Base-by-base conservation (phyloP, 2,329 filamentous ascomycete genomes). In the Aspergillus luchuensis region DNA sequence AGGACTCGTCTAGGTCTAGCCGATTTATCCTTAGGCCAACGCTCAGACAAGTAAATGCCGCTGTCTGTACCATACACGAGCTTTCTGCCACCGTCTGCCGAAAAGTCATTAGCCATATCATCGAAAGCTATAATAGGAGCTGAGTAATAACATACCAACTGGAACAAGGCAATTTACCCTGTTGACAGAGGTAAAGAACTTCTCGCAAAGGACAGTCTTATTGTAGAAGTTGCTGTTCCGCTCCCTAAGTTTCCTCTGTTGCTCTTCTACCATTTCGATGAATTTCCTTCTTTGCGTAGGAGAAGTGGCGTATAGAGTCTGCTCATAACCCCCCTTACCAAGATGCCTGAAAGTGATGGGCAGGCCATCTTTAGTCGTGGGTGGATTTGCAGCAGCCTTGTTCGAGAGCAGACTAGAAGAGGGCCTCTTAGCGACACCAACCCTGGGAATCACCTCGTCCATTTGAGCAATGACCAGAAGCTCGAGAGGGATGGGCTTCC, bases 281-380 rank as follows among this genome's bases (percentile, higher is more conserved):
- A 95, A 99, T 78, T 98, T 99, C 75, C 94, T 91, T 60, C 95
- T 86, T 25, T 92, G 91, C 8, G 91, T 90, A 68, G 91, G 89
- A 61, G 91, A 96, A 8, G 89, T 88, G 50, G 92, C 94, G 76
- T 90, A 98, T 4, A 99, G 83, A 3, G 93, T 95, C 70, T 92
- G 81, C 74, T 97, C 94, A 73, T 97, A 99, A 33, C 94, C 95
- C 57, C 92, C 93, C 78, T 96, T 97, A 52, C 95, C 95, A 61
- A 99, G 84, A 82, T 97, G 92, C 68, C 91, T 89, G 83, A 99
- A 99, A 2, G 94, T 98, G 63, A 99, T 96, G 0, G 95, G 95
- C 79, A 91, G 96, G 50, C 91, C 92, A 69, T 96, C 91, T 66
- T 89, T 85, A 49, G 84, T 78, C 33, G 81, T 74, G 30, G 81